Evolutionary conservation across 495 filamentous ascomycete genomes (phyloP).

Genomic region (Podospora conica): DNA sequence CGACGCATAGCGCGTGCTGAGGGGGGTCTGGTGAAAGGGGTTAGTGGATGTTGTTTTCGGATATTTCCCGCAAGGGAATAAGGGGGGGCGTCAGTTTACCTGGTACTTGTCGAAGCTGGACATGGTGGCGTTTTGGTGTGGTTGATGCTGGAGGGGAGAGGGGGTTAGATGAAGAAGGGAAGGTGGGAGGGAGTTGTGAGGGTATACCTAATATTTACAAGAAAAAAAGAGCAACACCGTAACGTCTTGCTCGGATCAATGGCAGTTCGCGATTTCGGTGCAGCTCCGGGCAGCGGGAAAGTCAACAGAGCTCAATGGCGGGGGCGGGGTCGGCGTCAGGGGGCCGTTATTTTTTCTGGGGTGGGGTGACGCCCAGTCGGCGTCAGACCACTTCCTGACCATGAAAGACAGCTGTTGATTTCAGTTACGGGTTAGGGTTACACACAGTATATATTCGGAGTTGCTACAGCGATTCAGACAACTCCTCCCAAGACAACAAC

Average conservation of each 20-base stretch:
- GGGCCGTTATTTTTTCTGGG: background rate
- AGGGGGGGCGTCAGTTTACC: slow-evolving; percentile 8
- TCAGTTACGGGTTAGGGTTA: no score
- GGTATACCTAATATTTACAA: no score
- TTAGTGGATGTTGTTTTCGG: slow-evolving; percentile 8
- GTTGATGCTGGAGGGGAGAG: background rate
- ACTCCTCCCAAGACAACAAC: no score
- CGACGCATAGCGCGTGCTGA: slow-evolving; percentile 67
- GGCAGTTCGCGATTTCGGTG: background rate
- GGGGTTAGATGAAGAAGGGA: slow-evolving; percentile 11
- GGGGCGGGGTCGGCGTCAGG: background rate
- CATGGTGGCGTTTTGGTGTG: slow-evolving; percentile 39
- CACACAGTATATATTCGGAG: no score
- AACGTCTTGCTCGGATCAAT: background rate
- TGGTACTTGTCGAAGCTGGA: slow-evolving; percentile 59
- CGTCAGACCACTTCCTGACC: no score
- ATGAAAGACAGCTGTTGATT: no score
- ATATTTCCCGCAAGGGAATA: background rate
- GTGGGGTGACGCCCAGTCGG: background rate
- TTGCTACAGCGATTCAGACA: no score
- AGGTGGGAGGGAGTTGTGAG: slow-evolving; percentile 4
- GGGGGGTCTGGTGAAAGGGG: slow-evolving; percentile 50
- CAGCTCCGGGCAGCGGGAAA: background rate
- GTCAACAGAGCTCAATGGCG: background rate
- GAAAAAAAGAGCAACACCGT: background rate